Percentiles rank a stretch among this genome's conserved stretches.
These are phyloP conservation scores for Paralagenidium karlingii DNA, from an alignment of 352 stramenopile species.

Conservation along the genomic window DNA sequence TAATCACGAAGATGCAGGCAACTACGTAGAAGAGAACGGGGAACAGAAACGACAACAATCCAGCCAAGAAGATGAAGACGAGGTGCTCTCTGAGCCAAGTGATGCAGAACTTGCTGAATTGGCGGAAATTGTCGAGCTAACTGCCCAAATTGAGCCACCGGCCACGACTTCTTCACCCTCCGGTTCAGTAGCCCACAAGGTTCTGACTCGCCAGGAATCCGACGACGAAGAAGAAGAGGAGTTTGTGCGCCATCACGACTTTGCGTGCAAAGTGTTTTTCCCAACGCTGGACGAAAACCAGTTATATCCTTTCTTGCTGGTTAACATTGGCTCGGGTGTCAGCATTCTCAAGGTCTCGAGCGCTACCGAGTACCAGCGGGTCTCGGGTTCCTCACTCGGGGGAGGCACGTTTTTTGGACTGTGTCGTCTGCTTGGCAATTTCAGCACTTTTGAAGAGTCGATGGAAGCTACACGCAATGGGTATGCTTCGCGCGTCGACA, in stretches of 20 bases:
- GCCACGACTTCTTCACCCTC: no score
- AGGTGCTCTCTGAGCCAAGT: no score
- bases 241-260: no score
- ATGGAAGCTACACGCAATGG: conserved; percentile 59
- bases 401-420: conserved; percentile 97
- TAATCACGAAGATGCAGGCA: no score
- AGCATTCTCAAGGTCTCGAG: conserved; percentile 91
- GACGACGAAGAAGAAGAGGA: no score
- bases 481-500: conserved; percentile 79
- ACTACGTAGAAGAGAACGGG: conserved; percentile 29
- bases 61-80: no score
- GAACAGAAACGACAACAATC: no score
- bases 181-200: no score
- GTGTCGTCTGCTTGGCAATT: conserved; percentile 85
- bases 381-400: conserved; percentile 94
- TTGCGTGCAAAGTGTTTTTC: conserved; percentile 45
- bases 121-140: conserved; percentile 39
- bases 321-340: conserved; percentile 97
- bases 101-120: conserved; percentile 40
- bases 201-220: no score
- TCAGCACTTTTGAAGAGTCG: conserved; percentile 64
- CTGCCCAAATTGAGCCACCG: no score
- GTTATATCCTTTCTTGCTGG: conserved; percentile 94
- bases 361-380: conserved; percentile 86
- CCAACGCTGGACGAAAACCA: conserved; percentile 30